A percentile compares a stretch with the other conserved stretches of the same genome.
Conservation (phyloP, 345 rosid genomes). For the Reutealis trisperma region DNA sequence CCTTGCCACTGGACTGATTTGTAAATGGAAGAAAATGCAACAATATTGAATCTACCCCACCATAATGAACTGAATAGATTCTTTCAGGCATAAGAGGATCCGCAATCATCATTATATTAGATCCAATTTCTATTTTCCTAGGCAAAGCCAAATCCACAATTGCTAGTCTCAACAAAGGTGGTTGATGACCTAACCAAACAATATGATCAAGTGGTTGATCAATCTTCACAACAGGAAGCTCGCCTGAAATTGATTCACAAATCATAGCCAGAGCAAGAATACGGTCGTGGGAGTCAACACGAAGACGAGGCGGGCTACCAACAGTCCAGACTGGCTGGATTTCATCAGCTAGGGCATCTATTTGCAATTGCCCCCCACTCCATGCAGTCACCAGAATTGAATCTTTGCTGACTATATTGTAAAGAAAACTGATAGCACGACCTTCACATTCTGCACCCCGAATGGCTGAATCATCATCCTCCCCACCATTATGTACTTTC, state of each 20-base stretch:
- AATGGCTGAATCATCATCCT: slow-evolving; percentile 56
- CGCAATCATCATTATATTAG: slow-evolving; percentile 49
- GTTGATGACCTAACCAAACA: slow-evolving; percentile 86
- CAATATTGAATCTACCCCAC: slow-evolving; percentile 85
- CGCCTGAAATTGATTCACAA: slow-evolving; percentile 60
- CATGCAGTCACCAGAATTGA: slow-evolving; percentile 90
- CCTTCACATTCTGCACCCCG: slow-evolving; percentile 76
- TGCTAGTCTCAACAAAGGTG: slow-evolving; percentile 85
- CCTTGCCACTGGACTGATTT: slow-evolving; percentile 68
- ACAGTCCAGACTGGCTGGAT: slow-evolving; percentile 90
- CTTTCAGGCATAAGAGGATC: slow-evolving; percentile 90
- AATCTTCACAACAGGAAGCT: slow-evolving; percentile 51
- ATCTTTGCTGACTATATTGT: slow-evolving; percentile 82
- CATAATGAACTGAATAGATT: slow-evolving; percentile 70
- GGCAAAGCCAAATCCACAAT: slow-evolving; percentile 93
- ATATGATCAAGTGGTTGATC: slow-evolving; percentile 63
- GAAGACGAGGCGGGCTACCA: slow-evolving; percentile 73
- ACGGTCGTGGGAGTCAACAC: slow-evolving; percentile 54
- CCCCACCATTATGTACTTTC: slow-evolving; percentile 56
- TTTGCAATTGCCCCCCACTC: slow-evolving; percentile 94
- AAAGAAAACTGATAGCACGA: slow-evolving; percentile 75
- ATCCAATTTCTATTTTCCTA: slow-evolving; percentile 42
- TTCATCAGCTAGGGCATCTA: slow-evolving; percentile 96
- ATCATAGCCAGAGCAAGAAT: slow-evolving; percentile 88
- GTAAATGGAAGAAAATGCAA: slow-evolving; percentile 96